Percentiles rank a stretch among this genome's conserved stretches.
Evolutionary conservation across 2,329 filamentous ascomycete genomes (phyloP).

Genomic region (Colletotrichum sp.): DNA sequence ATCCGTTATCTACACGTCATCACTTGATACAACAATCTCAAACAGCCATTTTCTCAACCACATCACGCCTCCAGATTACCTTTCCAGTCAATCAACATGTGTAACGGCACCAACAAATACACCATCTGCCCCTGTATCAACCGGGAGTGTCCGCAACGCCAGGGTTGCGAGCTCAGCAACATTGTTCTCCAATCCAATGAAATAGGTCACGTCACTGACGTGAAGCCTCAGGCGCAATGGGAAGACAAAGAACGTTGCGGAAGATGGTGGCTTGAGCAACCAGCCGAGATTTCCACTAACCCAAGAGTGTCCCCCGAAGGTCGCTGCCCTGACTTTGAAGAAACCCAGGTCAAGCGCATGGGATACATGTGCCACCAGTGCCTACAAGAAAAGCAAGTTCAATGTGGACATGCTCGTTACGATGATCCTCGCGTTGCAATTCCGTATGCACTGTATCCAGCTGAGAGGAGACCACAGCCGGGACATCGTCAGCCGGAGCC

Average conservation of each 20-base stretch:
- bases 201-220: not conserved
- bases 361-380: not conserved
- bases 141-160: not conserved
- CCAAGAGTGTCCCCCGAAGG: not conserved
- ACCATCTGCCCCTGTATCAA: not conserved
- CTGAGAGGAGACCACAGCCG: not conserved
- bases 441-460: not conserved
- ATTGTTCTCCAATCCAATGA: not conserved
- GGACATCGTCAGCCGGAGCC: not conserved
- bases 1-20: not conserved
- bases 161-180: not conserved
- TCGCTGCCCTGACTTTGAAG: not conserved
- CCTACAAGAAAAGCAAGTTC: not conserved
- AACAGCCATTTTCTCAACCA: not conserved
- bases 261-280: not conserved
- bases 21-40: not conserved
- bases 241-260: not conserved
- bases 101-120: not conserved
- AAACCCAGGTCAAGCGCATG: not conserved
- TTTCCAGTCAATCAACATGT: not conserved
- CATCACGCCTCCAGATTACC: not conserved
- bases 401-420: not conserved
- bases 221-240: not conserved
- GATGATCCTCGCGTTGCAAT: not conserved
- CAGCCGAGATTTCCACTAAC: not conserved